phyloP scores from a whole-genome alignment of 148 eudicot species.

The Rhododendron molle region DNA sequence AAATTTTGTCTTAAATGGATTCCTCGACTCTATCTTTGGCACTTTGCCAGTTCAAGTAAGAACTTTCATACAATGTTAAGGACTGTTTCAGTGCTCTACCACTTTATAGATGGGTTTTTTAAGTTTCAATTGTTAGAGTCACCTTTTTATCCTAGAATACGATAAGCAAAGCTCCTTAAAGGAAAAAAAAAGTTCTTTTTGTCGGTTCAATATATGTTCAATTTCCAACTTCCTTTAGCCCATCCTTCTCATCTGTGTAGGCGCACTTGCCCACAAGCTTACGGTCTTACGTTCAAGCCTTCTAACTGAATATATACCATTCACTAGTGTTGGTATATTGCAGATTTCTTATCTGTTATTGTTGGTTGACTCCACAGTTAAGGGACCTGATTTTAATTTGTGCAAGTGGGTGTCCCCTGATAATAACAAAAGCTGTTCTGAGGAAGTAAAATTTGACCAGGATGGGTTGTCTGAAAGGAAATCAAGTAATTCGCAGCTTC shows the following conservation, averaged over 20 bases:
- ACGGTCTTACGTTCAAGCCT: neutral
- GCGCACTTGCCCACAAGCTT: neutral
- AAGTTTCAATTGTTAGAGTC: neutral
- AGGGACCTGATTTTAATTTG: conserved; percentile 49
- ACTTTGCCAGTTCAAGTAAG: neutral
- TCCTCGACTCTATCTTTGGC: neutral
- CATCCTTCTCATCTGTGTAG: neutral
- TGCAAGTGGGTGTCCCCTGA: conserved; percentile 58
- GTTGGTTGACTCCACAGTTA: conserved; percentile 20
- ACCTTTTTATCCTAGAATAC: neutral
- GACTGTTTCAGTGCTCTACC: neutral
- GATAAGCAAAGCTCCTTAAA: neutral
- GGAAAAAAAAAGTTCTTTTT: neutral
- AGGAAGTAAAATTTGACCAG: conserved; percentile 28
- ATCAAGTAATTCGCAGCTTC: conserved; percentile 27
- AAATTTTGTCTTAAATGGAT: neutral
- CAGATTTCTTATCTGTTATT: conserved; percentile 2
- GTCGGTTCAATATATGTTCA: too few species aligned
- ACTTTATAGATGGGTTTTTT: neutral
- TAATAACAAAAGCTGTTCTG: conserved; percentile 22
- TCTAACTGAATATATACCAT: neutral
- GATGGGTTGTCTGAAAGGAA: conserved; percentile 28
- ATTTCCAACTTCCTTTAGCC: neutral
- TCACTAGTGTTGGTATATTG: neutral
- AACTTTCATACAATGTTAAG: neutral